Conservation (phyloP, 2,329 filamentous ascomycete genomes). For the Zymoseptoria brevis region DNA sequence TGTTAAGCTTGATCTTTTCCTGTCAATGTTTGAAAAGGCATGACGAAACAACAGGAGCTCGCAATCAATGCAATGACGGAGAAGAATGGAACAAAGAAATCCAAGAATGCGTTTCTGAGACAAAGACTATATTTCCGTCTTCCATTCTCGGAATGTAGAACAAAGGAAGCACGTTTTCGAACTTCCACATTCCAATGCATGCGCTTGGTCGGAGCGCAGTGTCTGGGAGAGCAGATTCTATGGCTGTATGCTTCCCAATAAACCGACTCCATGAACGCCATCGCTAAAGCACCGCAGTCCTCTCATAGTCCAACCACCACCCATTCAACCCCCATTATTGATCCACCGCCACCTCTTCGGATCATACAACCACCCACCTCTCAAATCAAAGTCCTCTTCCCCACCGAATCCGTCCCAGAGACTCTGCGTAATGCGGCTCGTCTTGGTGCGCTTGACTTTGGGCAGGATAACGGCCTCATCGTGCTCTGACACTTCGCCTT, state of each 20-base stretch:
- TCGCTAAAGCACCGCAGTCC: not conserved
- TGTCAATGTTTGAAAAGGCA: not conserved
- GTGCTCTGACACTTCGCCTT: not conserved
- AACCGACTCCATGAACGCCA: not conserved
- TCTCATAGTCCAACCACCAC: not conserved
- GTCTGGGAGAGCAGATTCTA: not conserved
- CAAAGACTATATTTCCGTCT: not conserved
- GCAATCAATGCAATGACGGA: not conserved
- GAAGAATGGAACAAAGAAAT: not conserved
- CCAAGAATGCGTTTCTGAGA: not conserved
- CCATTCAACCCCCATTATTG: not conserved
- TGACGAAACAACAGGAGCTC: no score
- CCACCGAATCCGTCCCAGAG: not conserved
- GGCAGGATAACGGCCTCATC: not conserved
- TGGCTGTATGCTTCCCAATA: not conserved
- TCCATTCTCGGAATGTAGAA: not conserved
- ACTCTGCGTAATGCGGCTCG: not conserved
- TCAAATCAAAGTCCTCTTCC: not conserved
- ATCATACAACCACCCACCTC: not conserved
- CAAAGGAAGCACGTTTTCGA: not conserved
- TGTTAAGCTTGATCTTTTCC: not conserved
- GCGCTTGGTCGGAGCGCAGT: not conserved
- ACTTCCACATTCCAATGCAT: not conserved
- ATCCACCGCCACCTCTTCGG: not conserved
- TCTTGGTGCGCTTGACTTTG: not conserved